Conservation (phyloP, 2,329 filamentous ascomycete species). For the Hypoxylon sp. region DNA sequence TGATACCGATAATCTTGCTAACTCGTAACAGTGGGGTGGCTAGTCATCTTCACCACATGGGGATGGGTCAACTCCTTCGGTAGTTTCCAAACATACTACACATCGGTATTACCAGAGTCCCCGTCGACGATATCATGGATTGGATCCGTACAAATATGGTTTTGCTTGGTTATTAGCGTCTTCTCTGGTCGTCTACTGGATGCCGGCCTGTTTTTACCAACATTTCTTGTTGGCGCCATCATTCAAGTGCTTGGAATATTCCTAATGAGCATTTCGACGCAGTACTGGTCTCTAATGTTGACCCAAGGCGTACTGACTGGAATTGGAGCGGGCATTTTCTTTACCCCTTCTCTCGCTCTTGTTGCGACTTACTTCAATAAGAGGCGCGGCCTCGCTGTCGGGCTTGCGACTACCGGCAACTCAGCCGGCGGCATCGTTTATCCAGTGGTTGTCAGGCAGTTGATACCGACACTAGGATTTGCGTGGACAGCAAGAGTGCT, state of each 20-base stretch:
- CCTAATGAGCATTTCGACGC: conserved; percentile 58
- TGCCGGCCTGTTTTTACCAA: conserved; percentile 59
- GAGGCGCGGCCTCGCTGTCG: conserved; percentile 69
- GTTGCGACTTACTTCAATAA: conserved; percentile 74
- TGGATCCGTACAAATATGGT: conserved; percentile 61
- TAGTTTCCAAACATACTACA: conserved; percentile 63
- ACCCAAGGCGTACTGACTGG: conserved; percentile 65
- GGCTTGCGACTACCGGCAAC: conserved; percentile 70
- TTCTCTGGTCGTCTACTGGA: conserved; percentile 62
- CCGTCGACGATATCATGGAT: conserved; percentile 62
- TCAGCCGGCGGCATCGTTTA: conserved; percentile 69
- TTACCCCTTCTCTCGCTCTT: conserved; percentile 70
- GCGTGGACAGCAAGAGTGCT: conserved; percentile 54
- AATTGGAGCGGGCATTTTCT: conserved; percentile 69
- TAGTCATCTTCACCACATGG: conserved; percentile 62
- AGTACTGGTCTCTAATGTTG: conserved; percentile 66
- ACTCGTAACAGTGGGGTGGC: conserved; percentile 52
- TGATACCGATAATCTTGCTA: conserved; percentile 18
- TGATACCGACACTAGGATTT: conserved; percentile 53
- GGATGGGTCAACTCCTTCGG: conserved; percentile 64
- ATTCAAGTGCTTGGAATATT: conserved; percentile 63
- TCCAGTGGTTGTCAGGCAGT: conserved; percentile 57
- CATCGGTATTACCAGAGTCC: conserved; percentile 51
- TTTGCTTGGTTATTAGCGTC: conserved; percentile 60
- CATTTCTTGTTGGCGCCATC: conserved; percentile 57